Base-by-base conservation (phyloP, 805 yeast species). In the Candida silvicultrix region DNA sequence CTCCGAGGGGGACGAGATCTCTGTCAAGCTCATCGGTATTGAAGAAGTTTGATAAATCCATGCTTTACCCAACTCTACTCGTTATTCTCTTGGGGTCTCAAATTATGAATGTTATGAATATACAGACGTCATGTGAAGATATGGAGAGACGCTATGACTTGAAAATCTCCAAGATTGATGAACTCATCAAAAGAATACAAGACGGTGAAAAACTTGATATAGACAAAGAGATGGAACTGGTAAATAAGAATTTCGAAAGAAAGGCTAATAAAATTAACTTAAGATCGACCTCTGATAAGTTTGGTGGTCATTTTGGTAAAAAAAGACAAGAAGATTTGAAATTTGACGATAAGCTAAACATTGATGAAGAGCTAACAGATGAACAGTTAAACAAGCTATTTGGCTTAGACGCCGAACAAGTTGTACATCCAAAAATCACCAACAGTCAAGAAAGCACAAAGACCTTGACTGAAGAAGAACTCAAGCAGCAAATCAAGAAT, bases 41-140 rank as follows among this genome's bases (percentile, higher is more conserved):
- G 4, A 37, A 44, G 10, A 58, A 58, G 12, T 61, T 64, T 46
- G 73, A 68, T 47, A 62, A 52, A 40, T 51, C 69, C 2, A 56
- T 67, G 54, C 46, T 66, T 14, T 67, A 72, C 38, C 69, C 77
- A 15, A 58, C 69, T 6, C 42, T 73, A 11, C 66, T 74, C 21
- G 59, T 74, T 2, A 65, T 77, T 6, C 52, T 74, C 12, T 70
- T 74, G 38, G 72, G 78, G 1, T 71, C 79, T 1, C 69, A 74
- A 53, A 62, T 77, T 9, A 68, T 73, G 49, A 70, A 73, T 54
- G 68, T 76, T 19, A 71, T 71, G 44, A 67, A 69, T 35, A 60
- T 66, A 28, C 68, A 73, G 44, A 66, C 71, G 35, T 63, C 64
- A 14, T 58, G 61, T 25, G 68, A 68, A 7, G 74, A 69, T 20